A percentile compares a stretch with the other conserved stretches of the same genome.
Conservation (phyloP, 176 grass and related monocot species). For the Avena insularis region DNA sequence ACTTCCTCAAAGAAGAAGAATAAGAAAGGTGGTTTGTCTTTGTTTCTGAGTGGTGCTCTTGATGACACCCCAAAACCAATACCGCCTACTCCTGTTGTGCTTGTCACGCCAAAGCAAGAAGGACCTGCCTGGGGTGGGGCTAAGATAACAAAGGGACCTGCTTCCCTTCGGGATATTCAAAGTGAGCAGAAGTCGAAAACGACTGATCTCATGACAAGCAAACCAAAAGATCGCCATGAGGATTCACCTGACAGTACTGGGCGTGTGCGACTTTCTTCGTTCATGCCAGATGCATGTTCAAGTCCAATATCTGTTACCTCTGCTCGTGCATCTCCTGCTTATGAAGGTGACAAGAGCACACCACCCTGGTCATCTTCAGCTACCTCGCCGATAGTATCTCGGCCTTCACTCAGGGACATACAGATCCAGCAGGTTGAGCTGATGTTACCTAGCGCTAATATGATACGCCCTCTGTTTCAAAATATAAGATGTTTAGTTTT, state of each 20-base stretch:
- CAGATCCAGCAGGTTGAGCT: slow-evolving; percentile 91
- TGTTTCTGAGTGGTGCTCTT: slow-evolving; percentile 96
- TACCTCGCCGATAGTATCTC: slow-evolving; percentile 65
- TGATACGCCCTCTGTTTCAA: no score
- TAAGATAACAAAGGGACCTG: slow-evolving; percentile 68
- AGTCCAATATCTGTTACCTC: slow-evolving; percentile 66
- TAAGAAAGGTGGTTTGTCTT: slow-evolving; percentile 86
- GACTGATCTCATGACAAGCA: slow-evolving; percentile 44
- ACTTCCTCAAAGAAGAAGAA: slow-evolving; percentile 89
- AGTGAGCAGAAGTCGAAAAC: slow-evolving; percentile 77
- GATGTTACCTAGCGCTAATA: neutral
- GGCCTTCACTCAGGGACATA: slow-evolving; percentile 93
- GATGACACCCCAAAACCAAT: slow-evolving; percentile 77
- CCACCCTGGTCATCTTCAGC: slow-evolving; percentile 81
- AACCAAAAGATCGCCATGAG: slow-evolving; percentile 52
- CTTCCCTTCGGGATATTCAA: slow-evolving; percentile 93
- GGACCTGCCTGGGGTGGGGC: slow-evolving; percentile 93
- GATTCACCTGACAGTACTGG: slow-evolving; percentile 52
- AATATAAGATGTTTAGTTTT: no score
- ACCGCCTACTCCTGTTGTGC: slow-evolving; percentile 47
- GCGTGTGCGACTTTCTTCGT: slow-evolving; percentile 65
- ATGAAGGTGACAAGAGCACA: slow-evolving; percentile 82
- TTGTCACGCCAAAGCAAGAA: slow-evolving; percentile 67
- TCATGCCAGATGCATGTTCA: slow-evolving; percentile 60
- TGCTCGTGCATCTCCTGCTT: slow-evolving; percentile 37